A percentile compares a stretch with the other conserved stretches of the same genome.
These are phyloP conservation scores for Colletotrichum sublineola DNA, from an alignment of 2,329 filamentous ascomycete genomes.

Conservation along the genomic window DNA sequence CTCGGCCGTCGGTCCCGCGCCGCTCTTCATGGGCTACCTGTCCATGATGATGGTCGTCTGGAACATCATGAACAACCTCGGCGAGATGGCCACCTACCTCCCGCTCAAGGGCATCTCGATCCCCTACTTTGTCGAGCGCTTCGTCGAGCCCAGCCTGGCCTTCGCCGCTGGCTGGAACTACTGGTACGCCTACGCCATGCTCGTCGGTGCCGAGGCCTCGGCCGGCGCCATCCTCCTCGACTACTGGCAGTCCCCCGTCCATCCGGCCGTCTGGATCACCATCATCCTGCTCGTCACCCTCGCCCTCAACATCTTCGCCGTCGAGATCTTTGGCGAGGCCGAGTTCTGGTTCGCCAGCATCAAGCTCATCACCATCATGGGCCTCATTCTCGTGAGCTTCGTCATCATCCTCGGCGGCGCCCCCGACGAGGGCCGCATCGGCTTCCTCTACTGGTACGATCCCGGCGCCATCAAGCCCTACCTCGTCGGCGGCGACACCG, in stretches of 20 bases:
- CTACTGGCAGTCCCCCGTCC: constrained; percentile 69
- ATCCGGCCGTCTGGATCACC: constrained; percentile 70
- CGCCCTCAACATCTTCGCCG: constrained; percentile 68
- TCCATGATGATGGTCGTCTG: constrained; percentile 68
- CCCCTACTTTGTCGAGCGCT: constrained; percentile 68
- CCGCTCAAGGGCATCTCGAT: constrained; percentile 69
- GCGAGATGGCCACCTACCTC: constrained; percentile 68
- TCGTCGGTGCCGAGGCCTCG: constrained; percentile 69
- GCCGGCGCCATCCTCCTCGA: constrained; percentile 70
- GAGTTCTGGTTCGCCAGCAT: constrained; percentile 73
- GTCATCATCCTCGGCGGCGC: constrained; percentile 70
- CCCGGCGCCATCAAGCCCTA: constrained; percentile 63
- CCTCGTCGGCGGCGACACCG: constrained; percentile 59
- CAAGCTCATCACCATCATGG: constrained; percentile 71
- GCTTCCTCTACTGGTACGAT: constrained; percentile 55
- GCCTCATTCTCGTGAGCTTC: constrained; percentile 68
- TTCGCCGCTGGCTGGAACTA: constrained; percentile 73
- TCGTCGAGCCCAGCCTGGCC: constrained; percentile 67
- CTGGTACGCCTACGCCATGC: constrained; percentile 72
- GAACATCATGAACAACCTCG: constrained; percentile 67
- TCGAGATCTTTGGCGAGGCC: constrained; percentile 70
- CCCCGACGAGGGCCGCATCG: constrained; percentile 61
- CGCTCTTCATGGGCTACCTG: constrained; percentile 77
- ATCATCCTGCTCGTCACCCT: constrained; percentile 68
- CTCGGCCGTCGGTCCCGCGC: constrained; percentile 70